Evolutionary conservation across 768 basidiomycete species (phyloP).

Genomic region (Rhizopogon vulgaris): DNA sequence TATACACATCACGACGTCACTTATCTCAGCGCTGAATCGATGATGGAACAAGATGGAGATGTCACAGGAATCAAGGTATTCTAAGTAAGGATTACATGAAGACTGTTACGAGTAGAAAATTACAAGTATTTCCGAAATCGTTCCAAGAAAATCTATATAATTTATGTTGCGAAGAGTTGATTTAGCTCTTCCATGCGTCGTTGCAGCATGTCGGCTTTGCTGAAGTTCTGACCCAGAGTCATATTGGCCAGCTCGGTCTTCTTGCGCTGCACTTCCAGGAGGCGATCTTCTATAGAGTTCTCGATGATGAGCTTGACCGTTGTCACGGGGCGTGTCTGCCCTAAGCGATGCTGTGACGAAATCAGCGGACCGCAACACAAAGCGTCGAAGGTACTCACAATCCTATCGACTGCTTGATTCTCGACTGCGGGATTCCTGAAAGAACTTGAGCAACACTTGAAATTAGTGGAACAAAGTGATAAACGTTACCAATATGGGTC

Average conservation of each 20-base stretch:
- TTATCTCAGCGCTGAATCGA: neutral
- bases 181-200: conserved; percentile 85
- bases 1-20: neutral
- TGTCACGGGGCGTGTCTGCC: conserved; percentile 87
- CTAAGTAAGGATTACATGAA: conserved; percentile 28
- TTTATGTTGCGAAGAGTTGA: conserved; percentile 58
- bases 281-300: conserved; percentile 87
- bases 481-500: conserved; percentile 84
- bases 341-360: conserved; percentile 76
- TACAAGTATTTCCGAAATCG: conserved; percentile 16
- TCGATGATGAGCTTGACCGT: conserved; percentile 93
- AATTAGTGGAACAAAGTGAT: neutral
- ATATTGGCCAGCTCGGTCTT: conserved; percentile 93
- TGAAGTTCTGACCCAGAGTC: conserved; percentile 83
- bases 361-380: neutral
- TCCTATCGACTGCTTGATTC: conserved; percentile 96
- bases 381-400: conserved; percentile 47
- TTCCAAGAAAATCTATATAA: conserved; percentile 19
- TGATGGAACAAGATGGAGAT: neutral
- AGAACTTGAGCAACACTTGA: conserved; percentile 1
- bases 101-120: conserved; percentile 23
- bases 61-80: conserved; percentile 3
- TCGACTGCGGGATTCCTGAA: conserved; percentile 93
- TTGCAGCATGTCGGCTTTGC: conserved; percentile 81
- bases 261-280: conserved; percentile 91